Base-by-base conservation (phyloP, 148 eudicot species). In the Linanthus parryae region DNA sequence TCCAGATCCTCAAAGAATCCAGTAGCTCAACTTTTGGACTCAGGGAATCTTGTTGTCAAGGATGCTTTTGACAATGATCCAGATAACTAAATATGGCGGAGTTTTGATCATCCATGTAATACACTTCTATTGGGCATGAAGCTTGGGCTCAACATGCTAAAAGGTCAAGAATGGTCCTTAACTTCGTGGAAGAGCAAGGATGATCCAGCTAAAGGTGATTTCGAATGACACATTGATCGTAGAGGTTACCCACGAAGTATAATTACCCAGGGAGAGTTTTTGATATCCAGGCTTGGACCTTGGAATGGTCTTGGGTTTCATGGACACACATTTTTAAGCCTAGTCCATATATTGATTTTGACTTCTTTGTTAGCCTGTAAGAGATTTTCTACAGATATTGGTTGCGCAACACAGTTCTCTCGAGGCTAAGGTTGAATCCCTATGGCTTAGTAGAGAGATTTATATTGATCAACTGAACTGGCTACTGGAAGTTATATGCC, bases 41-140 rank as follows among this genome's bases (percentile, higher is more conserved):
- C 68, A 1, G 79, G 79, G 4, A 74, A 74, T 31, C 67, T 74
- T 19, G 70, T 75, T 0, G 14, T 75, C 1, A 52, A 30, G 37
- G 47, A 52, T 3, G 56, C 35, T 15, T 39, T 27, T 16, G 68
- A 51, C 33, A 36, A 19, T 5, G 31, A 37, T 12, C 41, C 53
- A 0, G 56, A 49, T 3, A 58, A 48, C 49, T 62, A 19, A 18
- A 15, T 58, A 0, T 74, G 79, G 79, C 72, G 70, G 66, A 66
- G 80, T 16, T 70, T 74, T 45, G 59, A 66, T 39, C 53, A 57
- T 55, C 75, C 69, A 1, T 8, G 35, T 12, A 59, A 71, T 41
- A 75, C 73, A 0, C 2, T 33, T 7, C 10, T 75, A 5, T 61
- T 64, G 1, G 70, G 70, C 5, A 71, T 75, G 76, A 50, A 54